Percentiles rank a stretch among this genome's conserved stretches.
Evolutionary conservation across 306 rosid species (phyloP).

Genomic region (Dryas octopetala): DNA sequence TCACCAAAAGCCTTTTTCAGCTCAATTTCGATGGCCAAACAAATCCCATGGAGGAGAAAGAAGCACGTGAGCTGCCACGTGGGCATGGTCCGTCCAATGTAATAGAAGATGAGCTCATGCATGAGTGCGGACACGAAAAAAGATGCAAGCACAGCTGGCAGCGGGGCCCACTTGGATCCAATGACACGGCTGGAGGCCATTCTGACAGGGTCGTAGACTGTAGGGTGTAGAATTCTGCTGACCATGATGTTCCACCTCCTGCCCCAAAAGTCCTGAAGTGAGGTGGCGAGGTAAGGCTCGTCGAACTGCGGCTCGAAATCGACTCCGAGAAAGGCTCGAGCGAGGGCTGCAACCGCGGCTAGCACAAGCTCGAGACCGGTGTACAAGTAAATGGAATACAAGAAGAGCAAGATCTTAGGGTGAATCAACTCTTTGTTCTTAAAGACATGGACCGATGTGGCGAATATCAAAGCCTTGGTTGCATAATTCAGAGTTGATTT

Average conservation of each 20-base stretch:
- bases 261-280: constrained; percentile 80
- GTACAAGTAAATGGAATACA: constrained; percentile 50
- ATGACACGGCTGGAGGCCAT: background rate
- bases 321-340: constrained; percentile 38
- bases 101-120: constrained; percentile 49
- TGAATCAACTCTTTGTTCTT: constrained; percentile 31
- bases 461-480: constrained; percentile 29
- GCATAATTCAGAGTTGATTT: constrained; percentile 25
- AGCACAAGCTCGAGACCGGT: constrained; percentile 44
- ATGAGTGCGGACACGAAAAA: constrained; percentile 41
- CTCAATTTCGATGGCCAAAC: constrained; percentile 29
- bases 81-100: constrained; percentile 39
- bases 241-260: constrained; percentile 75
- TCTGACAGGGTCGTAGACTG: constrained; percentile 34
- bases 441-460: constrained; percentile 21
- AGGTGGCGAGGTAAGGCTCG: constrained; percentile 55
- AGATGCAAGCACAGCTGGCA: constrained; percentile 27
- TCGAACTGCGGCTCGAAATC: constrained; percentile 68
- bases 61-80: constrained; percentile 48
- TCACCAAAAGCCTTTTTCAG: constrained; percentile 21
- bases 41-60: constrained; percentile 38
- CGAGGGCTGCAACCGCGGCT: constrained; percentile 36
- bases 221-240: constrained; percentile 46
- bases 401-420: constrained; percentile 33
- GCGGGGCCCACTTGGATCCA: constrained; percentile 21